Conservation (phyloP, 2,329 filamentous ascomycete genomes). For the Nemania serpens region DNA sequence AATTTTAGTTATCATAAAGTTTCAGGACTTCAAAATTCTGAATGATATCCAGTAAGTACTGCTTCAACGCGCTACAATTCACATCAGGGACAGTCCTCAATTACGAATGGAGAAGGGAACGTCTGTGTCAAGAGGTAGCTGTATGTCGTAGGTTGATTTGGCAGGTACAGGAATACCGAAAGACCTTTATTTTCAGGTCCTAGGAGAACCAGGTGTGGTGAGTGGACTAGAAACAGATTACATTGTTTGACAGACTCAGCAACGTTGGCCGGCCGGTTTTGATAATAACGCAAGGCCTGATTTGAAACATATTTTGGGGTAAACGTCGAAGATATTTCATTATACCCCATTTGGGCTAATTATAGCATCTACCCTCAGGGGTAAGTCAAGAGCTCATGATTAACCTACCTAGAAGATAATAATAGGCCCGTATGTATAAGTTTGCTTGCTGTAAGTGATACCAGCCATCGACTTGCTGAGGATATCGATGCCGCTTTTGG, state of each 20-base stretch:
- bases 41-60: too few relatives aligned
- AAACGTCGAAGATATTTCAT: not conserved
- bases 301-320: not conserved
- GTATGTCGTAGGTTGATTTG: not conserved
- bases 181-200: not conserved
- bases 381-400: not conserved
- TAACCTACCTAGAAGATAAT: not conserved
- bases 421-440: not conserved
- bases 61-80: too few relatives aligned
- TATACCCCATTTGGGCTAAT: not conserved
- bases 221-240: conserved; percentile 9
- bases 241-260: conserved; percentile 14
- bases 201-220: not conserved
- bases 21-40: too few relatives aligned
- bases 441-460: not conserved
- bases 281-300: not conserved
- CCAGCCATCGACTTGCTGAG: not conserved
- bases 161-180: not conserved
- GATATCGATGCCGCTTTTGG: not conserved
- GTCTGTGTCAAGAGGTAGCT: too few relatives aligned
- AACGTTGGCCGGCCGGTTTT: not conserved
- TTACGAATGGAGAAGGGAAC: too few relatives aligned
- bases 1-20: too few relatives aligned
- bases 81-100: too few relatives aligned
- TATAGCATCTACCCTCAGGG: not conserved